These are phyloP conservation scores for Cytospora mali DNA, from an alignment of 2,329 filamentous ascomycete genomes.

Conservation along the genomic window DNA sequence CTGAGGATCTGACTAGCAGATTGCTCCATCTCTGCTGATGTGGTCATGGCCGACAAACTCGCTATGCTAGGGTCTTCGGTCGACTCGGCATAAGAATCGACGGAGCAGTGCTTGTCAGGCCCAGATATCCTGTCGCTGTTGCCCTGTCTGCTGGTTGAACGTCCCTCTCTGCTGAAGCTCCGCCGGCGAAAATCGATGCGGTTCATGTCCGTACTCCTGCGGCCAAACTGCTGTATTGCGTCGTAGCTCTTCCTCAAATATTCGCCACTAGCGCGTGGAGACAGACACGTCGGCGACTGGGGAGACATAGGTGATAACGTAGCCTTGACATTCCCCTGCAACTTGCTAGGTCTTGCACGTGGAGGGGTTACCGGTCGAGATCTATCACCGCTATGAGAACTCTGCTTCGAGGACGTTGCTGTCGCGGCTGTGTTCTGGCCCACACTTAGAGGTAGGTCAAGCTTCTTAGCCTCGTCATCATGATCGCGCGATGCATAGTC, in stretches of 20 bases:
- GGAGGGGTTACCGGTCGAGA: conserved; percentile 33
- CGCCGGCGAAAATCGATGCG: conserved; percentile 50
- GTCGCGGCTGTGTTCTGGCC: conserved; percentile 20
- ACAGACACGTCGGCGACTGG: conserved; percentile 45
- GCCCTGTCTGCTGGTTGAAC: conserved; percentile 54
- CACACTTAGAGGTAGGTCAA: conserved; percentile 14
- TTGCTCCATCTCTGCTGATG: conserved; percentile 71
- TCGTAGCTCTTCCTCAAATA: conserved; percentile 57
- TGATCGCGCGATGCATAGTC: conserved; percentile 53
- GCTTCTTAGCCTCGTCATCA: conserved; percentile 38
- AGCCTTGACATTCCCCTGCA: conserved; percentile 62
- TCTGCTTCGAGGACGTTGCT: conserved; percentile 27
- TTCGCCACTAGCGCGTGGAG: conserved; percentile 60
- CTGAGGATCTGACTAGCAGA: conserved; percentile 90
- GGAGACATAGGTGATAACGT: conserved; percentile 60
- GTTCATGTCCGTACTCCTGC: conserved; percentile 58
- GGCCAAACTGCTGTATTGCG: conserved; percentile 47
- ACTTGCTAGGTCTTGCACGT: conserved; percentile 41
- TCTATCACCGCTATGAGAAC: conserved; percentile 27
- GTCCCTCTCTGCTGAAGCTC: conserved; percentile 64
- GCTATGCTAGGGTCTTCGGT: conserved; percentile 65
- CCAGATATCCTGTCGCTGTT: conserved; percentile 48
- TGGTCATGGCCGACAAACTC: conserved; percentile 67
- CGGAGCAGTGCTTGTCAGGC: conserved; percentile 62
- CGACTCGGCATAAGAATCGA: conserved; percentile 76